Evolutionary conservation across 495 filamentous ascomycete species (phyloP), one percentile per base, ranked within the genome.

Genomic region (Penicillium macrosclerotiorum): DNA sequence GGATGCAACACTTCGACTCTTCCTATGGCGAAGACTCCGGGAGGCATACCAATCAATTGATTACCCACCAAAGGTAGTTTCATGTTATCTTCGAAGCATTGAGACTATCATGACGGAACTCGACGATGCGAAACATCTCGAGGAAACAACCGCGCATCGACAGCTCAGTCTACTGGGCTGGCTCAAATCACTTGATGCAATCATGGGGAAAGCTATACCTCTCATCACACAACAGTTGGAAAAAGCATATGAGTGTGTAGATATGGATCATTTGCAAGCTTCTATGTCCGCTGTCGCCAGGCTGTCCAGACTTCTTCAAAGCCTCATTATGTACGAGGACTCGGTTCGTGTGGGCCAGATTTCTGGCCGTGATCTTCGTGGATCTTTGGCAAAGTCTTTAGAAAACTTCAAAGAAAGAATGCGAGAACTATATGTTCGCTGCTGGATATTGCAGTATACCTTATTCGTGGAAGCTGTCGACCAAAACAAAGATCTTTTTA

Each of bases 401-500:
- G 72, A 78, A 39, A 71, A 68, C 9, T 84, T 89, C 48, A 76
- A 83, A 36, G 80, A 78, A 18, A 90, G 84, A 59, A 77, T 95
- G 30, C 81, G 89, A 26, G 91, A 96, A 46, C 88, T 95, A 78
- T 86, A 96, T 51, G 83, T 97, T 5, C 82, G 88, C 31, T 82
- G 82, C 20, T 97, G 93, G 90, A 84, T 85, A 8, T 65, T 96
- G 23, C 80, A 86, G 43, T 86, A 85, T 61, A 78, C 79, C 0
- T 72, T 95, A 40, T 55, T 95, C 12, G 85, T 86, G 50, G 85
- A 91, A 54, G 85, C 79, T 12, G 84, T 89, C 27, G 55, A 68
- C 1, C 88, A 93, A 54, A 84, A 85, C 43, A 58, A 63, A 12
- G 74, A 80, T 9, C 38, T 75, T 0, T 90, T 90, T 49, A 64